These are phyloP conservation scores for Monocercomonoides exilis DNA, from an alignment of 78 protist species.

Conservation along the genomic window DNA sequence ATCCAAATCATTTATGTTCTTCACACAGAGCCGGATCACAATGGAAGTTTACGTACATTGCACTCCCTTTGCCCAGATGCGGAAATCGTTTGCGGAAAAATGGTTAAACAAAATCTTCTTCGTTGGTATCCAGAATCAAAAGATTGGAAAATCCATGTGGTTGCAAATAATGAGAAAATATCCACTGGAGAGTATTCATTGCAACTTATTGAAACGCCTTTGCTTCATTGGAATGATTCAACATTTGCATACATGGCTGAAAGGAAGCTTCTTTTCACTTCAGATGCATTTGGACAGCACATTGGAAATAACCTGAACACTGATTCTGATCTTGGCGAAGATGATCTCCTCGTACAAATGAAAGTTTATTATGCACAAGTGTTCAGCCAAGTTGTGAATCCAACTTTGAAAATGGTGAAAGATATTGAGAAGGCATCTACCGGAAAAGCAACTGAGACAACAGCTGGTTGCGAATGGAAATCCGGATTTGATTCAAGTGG, in stretches of 20 bases:
- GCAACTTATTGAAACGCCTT: background rate
- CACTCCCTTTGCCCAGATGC: constrained; percentile 17
- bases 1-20: background rate
- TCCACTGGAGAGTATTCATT: background rate
- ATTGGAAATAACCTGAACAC: background rate
- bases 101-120: background rate
- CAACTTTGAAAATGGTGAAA: background rate
- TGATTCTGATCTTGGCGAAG: background rate
- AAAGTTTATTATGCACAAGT: background rate
- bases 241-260: background rate
- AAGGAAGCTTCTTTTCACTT: background rate
- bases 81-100: background rate
- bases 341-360: background rate
- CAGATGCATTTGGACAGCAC: background rate
- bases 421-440: background rate
- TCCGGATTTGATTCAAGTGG: background rate
- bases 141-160: background rate
- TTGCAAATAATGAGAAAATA: background rate
- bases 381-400: background rate
- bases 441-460: background rate
- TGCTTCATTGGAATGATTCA: background rate
- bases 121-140: background rate
- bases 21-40: constrained; percentile 42
- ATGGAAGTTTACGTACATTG: background rate
- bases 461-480: background rate